phyloP scores from a whole-genome alignment of 805 yeast genomes.

The Schwanniomyces yamadae region DNA sequence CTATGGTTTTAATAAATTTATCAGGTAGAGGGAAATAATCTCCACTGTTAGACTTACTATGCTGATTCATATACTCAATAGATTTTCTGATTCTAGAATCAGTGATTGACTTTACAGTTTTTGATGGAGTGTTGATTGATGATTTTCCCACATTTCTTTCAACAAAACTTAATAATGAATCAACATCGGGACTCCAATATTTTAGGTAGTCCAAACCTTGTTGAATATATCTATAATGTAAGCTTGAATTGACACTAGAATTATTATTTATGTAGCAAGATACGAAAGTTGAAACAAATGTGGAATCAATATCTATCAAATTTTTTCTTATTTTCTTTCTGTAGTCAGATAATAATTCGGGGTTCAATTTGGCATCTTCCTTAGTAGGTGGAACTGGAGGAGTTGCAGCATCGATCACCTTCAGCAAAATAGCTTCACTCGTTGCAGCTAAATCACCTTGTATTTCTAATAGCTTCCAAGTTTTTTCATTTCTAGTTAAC shows the following conservation, averaged over 20 bases:
- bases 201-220: conserved; percentile 30
- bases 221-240: conserved; percentile 30
- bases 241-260: conserved; percentile 18
- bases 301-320: conserved; percentile 30
- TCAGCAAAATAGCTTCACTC: conserved; percentile 26
- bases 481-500: conserved; percentile 19
- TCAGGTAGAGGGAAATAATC: conserved; percentile 15
- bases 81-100: conserved; percentile 15
- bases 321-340: conserved; percentile 14
- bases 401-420: conserved; percentile 25
- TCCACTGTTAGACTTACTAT: background rate
- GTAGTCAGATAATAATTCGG: conserved; percentile 18
- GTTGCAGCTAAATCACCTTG: conserved; percentile 28
- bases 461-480: conserved; percentile 20
- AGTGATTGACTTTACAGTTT: conserved; percentile 12
- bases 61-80: conserved; percentile 4
- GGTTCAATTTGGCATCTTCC: conserved; percentile 18
- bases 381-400: conserved; percentile 37
- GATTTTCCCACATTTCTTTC: conserved; percentile 6
- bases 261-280: conserved; percentile 26
- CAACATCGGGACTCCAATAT: conserved; percentile 37
- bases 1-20: conserved; percentile 5
- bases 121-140: conserved; percentile 8
- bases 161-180: conserved; percentile 14
- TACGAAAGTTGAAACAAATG: conserved; percentile 30